Evolutionary conservation across 306 rosid species (phyloP), one percentile per base, ranked within the genome.

Genomic region (Inga leiocalycina): DNA sequence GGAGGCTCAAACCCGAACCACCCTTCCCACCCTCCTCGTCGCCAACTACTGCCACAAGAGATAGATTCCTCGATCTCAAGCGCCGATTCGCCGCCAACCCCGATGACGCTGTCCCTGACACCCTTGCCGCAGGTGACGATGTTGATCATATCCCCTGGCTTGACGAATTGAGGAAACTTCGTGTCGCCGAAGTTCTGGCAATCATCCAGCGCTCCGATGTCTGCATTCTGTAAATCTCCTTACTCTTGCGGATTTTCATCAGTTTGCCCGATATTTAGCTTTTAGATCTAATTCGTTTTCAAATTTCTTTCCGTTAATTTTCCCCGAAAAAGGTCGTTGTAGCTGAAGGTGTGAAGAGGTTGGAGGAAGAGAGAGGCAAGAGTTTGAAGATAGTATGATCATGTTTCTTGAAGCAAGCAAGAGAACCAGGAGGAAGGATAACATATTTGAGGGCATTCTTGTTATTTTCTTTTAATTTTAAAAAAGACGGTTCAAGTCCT

Each of bases 81-180:
- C 91, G 89, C 52, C 91, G 98, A 41, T 94, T 93, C 83, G 20
- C 83, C 41, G 56, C 61, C 30, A 27, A 27, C 30, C 30, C 30
- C 30, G 30, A 27, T 27, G 30, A 27, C 30, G 30, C 30, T 27
- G 30, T 27, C 30, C 30, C 30, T 27, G 30, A 27, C 30, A 27
- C 30, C 30, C 30, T 27, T 27, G 30, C 30, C 30, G 30, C 30
- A 27, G 30, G 30, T 27, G 30, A 27, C 14, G 46, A 56, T 75
- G 78, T 84, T 75, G 92, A 87, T 76, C 81, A 71, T 41, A 75
- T 91, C 19, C 94, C 97, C 20, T 93, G 97, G 98, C 87, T 92
- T 16, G 93, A 91, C 41, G 87, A 94, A 89, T 86, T 94, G 84
- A 78, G 90, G 4, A 85, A 85, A 37, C 91, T 82, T 35, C 97